Evolutionary conservation across 768 basidiomycete genomes (phyloP).

Genomic region (Xerocomellus amylosporus): DNA sequence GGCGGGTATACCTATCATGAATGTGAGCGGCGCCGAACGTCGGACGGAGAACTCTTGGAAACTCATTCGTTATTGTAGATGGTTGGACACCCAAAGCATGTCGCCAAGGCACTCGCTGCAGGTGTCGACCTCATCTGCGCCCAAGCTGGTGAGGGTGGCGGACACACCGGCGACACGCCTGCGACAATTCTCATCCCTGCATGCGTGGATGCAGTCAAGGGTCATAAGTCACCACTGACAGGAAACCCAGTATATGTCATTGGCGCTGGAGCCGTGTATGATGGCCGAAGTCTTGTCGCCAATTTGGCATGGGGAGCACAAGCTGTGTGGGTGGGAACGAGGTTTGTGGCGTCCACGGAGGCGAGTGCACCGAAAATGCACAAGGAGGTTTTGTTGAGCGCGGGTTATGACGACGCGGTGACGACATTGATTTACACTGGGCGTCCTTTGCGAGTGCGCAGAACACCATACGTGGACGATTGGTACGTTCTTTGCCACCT

Average conservation of each 20-base stretch:
- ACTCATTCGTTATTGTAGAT: conserved; percentile 41
- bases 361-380: conserved; percentile 81
- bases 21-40: conserved; percentile 40
- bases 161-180: conserved; percentile 82
- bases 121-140: conserved; percentile 94
- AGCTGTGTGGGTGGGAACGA: conserved; percentile 86
- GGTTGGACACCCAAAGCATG: conserved; percentile 95
- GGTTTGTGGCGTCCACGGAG: conserved; percentile 81
- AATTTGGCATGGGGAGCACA: conserved; percentile 88
- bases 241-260: conserved; percentile 83
- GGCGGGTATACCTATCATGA: conserved; percentile 87
- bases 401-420: conserved; percentile 73
- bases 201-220: conserved; percentile 80
- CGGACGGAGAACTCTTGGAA: background rate
- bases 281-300: conserved; percentile 83
- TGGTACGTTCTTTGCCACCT: conserved; percentile 49
- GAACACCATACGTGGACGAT: conserved; percentile 81
- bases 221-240: conserved; percentile 73
- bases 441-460: conserved; percentile 80
- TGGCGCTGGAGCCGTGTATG: conserved; percentile 89
- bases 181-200: conserved; percentile 88
- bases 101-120: conserved; percentile 70
- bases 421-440: conserved; percentile 90
- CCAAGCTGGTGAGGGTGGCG: conserved; percentile 90
- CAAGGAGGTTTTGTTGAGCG: conserved; percentile 72